Conservation (phyloP, 1,284 basidiomycete species). For the Vanrija sp. region DNA sequence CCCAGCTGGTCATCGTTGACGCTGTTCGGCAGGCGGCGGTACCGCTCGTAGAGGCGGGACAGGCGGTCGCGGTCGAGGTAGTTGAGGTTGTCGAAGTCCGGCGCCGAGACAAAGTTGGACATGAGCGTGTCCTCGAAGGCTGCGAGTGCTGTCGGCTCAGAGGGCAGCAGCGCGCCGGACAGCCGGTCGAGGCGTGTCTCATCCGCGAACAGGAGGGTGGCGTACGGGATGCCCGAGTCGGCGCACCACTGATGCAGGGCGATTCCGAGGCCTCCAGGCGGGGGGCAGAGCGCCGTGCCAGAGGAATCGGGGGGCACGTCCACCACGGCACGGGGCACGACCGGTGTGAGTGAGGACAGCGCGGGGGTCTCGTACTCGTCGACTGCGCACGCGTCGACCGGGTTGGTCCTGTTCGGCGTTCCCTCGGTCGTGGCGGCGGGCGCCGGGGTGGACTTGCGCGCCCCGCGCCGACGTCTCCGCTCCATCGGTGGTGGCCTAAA, state of each 20-base stretch:
- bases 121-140: constrained; percentile 12
- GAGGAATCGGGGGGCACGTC: no score
- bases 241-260: no score
- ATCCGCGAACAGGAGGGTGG: constrained; percentile 12
- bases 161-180: constrained; percentile 8
- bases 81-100: constrained; percentile 1
- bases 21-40: constrained; percentile 19
- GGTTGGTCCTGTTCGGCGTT: neutral
- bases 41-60: constrained; percentile 16
- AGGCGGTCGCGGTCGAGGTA: constrained; percentile 3
- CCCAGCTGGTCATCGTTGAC: constrained; percentile 22
- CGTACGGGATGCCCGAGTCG: constrained; percentile 4
- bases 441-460: no score
- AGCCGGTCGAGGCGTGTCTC: constrained; percentile 11
- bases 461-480: no score
- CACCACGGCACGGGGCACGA: no score
- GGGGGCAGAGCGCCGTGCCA: no score
- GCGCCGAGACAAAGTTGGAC: neutral
- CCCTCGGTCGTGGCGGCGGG: no score
- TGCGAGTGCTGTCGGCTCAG: neutral
- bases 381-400: neutral
- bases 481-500: constrained; percentile 5
- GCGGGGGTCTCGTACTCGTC: no score
- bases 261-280: no score
- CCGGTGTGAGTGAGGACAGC: no score